phyloP scores from a whole-genome alignment of 495 filamentous ascomycete species.

The Talaromyces ruber region DNA sequence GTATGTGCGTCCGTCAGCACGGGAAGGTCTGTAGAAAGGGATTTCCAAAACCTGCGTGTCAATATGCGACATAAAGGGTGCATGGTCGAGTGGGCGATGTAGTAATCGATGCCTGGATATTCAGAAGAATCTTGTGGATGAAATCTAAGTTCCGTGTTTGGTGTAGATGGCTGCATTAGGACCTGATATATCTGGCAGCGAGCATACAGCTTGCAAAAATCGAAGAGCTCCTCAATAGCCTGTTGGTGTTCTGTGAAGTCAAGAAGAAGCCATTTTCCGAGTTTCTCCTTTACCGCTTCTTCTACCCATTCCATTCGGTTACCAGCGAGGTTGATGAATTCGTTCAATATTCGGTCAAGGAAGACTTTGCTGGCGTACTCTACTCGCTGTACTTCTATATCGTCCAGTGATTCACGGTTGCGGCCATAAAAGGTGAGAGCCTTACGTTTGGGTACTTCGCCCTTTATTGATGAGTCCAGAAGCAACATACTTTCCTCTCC shows the following conservation, averaged over 20 bases:
- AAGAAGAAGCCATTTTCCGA: slow-evolving; percentile 18
- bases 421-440: slow-evolving; percentile 19
- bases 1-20: neutral
- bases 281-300: neutral
- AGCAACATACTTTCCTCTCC: slow-evolving; percentile 36
- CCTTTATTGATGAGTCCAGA: slow-evolving; percentile 7
- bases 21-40: neutral
- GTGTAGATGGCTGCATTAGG: neutral
- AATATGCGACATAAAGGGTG: slow-evolving; percentile 21
- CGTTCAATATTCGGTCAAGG: slow-evolving; percentile 21
- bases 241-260: slow-evolving; percentile 7
- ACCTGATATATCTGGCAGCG: slow-evolving; percentile 17
- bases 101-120: slow-evolving; percentile 9
- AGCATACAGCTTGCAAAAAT: slow-evolving; percentile 20
- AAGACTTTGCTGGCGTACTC: slow-evolving; percentile 44
- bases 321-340: slow-evolving; percentile 26
- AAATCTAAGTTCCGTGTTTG: neutral
- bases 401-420: slow-evolving; percentile 26
- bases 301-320: slow-evolving; percentile 35
- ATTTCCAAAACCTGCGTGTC: slow-evolving; percentile 26
- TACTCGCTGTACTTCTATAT: slow-evolving; percentile 36
- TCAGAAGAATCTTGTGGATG: neutral
- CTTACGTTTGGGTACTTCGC: slow-evolving; percentile 5
- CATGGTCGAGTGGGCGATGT: slow-evolving; percentile 7
- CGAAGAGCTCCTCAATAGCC: slow-evolving; percentile 11